These are phyloP conservation scores for Aureobasidium sp. DNA, from an alignment of 2,329 filamentous ascomycete species.

Conservation along the genomic window DNA sequence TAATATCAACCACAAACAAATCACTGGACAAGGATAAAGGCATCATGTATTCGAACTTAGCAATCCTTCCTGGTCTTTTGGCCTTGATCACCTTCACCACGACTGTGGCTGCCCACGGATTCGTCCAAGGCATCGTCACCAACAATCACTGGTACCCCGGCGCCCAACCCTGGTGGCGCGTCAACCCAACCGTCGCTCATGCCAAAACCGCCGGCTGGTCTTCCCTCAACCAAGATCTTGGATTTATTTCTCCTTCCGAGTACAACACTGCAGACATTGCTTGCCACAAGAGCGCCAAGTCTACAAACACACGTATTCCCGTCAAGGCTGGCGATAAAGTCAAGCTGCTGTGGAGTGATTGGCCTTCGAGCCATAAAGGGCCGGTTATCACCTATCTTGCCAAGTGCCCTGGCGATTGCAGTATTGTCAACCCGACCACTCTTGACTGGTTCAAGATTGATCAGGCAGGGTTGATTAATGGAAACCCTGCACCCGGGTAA, in stretches of 20 bases:
- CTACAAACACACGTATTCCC: slow-evolving; percentile 43
- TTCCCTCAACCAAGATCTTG: slow-evolving; percentile 33
- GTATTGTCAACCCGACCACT: slow-evolving; percentile 44
- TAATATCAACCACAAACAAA: neutral
- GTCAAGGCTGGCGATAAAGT: slow-evolving; percentile 54
- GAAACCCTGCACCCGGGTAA: slow-evolving; percentile 35
- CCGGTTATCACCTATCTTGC: slow-evolving; percentile 60
- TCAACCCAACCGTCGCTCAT: slow-evolving; percentile 32
- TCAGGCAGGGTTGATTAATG: slow-evolving; percentile 46
- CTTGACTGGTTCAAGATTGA: slow-evolving; percentile 61
- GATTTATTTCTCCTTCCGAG: slow-evolving; percentile 25
- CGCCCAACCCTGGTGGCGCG: slow-evolving; percentile 32
- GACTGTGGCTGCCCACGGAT: slow-evolving; percentile 41
- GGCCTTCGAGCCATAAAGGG: slow-evolving; percentile 58
- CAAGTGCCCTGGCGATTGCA: slow-evolving; percentile 50
- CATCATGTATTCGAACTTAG: neutral
- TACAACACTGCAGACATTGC: slow-evolving; percentile 23
- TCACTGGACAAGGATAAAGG: neutral
- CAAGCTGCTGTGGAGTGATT: slow-evolving; percentile 55
- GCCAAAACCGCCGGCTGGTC: slow-evolving; percentile 48
- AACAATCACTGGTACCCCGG: slow-evolving; percentile 42
- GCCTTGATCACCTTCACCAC: slow-evolving; percentile 25
- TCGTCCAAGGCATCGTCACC: slow-evolving; percentile 39
- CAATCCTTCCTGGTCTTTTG: neutral
- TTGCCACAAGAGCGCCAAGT: slow-evolving; percentile 6